phyloP scores from a whole-genome alignment of 129 eudicot species.

The Kitagawia praeruptora region DNA sequence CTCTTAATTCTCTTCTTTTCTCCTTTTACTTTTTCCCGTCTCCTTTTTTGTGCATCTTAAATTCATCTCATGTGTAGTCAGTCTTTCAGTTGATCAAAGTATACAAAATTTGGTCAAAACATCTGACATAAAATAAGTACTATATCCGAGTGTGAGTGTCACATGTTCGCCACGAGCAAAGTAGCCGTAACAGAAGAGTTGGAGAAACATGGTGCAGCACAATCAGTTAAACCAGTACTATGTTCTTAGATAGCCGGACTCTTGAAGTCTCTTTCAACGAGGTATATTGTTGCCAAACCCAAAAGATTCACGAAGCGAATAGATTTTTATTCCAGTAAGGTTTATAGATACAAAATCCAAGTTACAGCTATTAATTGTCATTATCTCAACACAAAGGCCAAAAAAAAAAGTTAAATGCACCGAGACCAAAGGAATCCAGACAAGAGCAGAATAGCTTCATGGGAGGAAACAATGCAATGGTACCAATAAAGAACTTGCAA shows the following conservation, averaged over 20 bases:
- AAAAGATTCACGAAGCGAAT: not conserved
- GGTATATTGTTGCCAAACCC: too few species aligned
- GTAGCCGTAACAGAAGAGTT: not conserved
- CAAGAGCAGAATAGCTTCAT: not conserved
- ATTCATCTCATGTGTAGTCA: too few species aligned
- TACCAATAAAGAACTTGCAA: not conserved
- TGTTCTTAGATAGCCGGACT: not conserved
- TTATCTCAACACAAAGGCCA: not conserved
- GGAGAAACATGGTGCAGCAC: too few species aligned
- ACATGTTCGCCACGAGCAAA: not conserved
- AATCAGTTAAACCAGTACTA: not conserved
- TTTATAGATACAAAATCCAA: not conserved
- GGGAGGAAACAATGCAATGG: not conserved
- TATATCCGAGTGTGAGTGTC: not conserved
- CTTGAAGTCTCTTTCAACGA: not conserved
- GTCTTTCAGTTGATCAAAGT: not conserved
- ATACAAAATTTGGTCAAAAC: not conserved
- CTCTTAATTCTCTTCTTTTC: not conserved
- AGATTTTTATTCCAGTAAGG: not conserved
- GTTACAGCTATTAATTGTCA: not conserved
- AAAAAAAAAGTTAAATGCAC: not conserved
- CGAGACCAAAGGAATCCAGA: not conserved
- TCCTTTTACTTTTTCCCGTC: not conserved
- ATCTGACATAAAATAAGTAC: not conserved
- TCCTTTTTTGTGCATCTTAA: not conserved